Conservation (phyloP, 768 basidiomycete species). For the Lanmaoa pseudosensibilis region DNA sequence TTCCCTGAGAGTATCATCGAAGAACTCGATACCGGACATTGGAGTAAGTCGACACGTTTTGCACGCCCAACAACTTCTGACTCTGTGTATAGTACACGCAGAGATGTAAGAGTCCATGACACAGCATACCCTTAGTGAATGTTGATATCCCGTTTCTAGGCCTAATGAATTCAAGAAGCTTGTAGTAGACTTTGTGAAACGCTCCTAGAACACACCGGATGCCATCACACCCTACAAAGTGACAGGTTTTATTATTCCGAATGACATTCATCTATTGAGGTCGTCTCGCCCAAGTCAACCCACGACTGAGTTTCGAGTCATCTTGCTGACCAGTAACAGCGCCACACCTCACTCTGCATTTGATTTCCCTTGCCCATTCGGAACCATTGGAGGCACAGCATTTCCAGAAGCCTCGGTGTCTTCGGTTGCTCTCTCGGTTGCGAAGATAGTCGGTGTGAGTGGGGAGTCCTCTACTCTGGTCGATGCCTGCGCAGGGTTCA, state of each 20-base stretch:
- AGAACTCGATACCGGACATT: constrained; percentile 76
- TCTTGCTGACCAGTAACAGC: neutral
- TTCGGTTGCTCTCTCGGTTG: neutral
- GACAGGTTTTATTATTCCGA: neutral
- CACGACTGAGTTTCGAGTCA: neutral
- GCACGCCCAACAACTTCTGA: constrained; percentile 5
- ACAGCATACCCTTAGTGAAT: neutral
- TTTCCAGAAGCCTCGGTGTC: constrained; percentile 7
- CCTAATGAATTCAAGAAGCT: constrained; percentile 57
- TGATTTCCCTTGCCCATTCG: neutral
- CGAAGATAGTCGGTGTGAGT: constrained; percentile 13
- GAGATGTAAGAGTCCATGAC: constrained; percentile 50
- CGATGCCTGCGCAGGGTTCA: constrained; percentile 34
- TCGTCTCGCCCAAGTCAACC: no score
- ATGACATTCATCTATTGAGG: neutral
- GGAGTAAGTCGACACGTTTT: constrained; percentile 55
- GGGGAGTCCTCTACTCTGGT: constrained; percentile 31
- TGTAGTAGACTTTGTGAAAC: constrained; percentile 29
- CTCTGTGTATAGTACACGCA: constrained; percentile 61
- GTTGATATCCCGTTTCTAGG: constrained; percentile 26
- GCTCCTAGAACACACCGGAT: constrained; percentile 12
- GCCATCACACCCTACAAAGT: neutral
- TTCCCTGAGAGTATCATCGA: constrained; percentile 71
- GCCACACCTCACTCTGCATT: neutral
- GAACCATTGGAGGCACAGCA: neutral